Percentiles rank a stretch among this genome's conserved stretches.
Evolutionary conservation across 768 basidiomycete species (phyloP).

Genomic region (Mycena kentingensis): DNA sequence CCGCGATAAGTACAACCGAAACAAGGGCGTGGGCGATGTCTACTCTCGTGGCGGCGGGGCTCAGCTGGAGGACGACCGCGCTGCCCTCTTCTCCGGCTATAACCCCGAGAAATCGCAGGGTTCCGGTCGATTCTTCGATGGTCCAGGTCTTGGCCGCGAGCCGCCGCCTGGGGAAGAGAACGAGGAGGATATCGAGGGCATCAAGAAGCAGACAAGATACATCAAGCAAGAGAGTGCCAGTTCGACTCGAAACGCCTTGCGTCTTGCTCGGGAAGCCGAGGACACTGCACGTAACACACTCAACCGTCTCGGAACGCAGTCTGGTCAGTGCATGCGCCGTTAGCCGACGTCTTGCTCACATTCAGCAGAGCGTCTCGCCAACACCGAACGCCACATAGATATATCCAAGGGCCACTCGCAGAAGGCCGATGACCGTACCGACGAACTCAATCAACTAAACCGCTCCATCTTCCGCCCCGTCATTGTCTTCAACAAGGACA

Average conservation of each 20-base stretch:
- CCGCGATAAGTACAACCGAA: constrained; percentile 53
- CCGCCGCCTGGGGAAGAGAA: constrained; percentile 68
- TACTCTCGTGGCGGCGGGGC: constrained; percentile 60
- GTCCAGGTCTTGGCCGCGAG: constrained; percentile 46
- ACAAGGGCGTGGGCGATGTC: constrained; percentile 58
- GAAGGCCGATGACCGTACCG: constrained; percentile 90
- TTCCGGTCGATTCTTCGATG: constrained; percentile 72
- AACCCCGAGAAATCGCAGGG: constrained; percentile 54
- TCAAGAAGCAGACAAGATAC: constrained; percentile 88
- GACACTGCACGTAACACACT: constrained; percentile 91
- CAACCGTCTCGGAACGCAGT: constrained; percentile 84
- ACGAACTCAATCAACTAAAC: constrained; percentile 92
- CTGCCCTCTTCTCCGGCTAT: constrained; percentile 75
- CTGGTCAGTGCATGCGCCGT: constrained; percentile 57
- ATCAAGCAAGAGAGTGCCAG: constrained; percentile 91
- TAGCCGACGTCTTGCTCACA: neutral
- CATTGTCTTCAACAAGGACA: constrained; percentile 90
- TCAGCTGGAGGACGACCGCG: constrained; percentile 66
- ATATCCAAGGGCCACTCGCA: constrained; percentile 84
- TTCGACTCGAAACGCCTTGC: constrained; percentile 87
- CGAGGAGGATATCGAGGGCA: constrained; percentile 90
- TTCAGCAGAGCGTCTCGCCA: constrained; percentile 76
- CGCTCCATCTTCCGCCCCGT: constrained; percentile 92
- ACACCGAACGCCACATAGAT: constrained; percentile 94
- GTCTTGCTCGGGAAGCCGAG: constrained; percentile 93